These are phyloP conservation scores for Zymoseptoria ardabiliae DNA, from an alignment of 2,329 filamentous ascomycete species.

Conservation along the genomic window DNA sequence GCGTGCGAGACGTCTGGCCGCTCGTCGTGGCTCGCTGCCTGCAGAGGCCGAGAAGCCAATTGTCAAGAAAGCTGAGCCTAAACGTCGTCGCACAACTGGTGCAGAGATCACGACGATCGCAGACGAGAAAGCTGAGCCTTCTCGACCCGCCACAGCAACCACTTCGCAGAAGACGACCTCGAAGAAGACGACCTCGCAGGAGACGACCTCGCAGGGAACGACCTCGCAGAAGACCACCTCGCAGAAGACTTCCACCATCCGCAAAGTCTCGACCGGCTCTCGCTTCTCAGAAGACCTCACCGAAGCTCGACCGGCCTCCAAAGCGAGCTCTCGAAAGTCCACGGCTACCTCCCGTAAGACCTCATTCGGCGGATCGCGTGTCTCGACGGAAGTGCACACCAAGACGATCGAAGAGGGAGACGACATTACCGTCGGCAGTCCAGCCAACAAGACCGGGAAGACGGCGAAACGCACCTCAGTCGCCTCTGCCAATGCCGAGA, in stretches of 20 bases:
- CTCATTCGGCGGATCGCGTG: slow-evolving; percentile 8
- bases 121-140: slow-evolving; percentile 3
- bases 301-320: slow-evolving; percentile 9
- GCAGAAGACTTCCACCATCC: background rate
- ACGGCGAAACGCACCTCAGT: background rate
- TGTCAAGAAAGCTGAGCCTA: background rate
- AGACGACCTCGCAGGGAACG: background rate
- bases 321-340: slow-evolving; percentile 9
- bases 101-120: background rate
- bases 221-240: background rate
- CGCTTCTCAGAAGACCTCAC: slow-evolving; percentile 14
- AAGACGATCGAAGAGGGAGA: slow-evolving; percentile 2
- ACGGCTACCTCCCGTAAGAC: slow-evolving; percentile 12
- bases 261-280: slow-evolving; percentile 8
- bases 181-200: background rate
- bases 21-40: slow-evolving; percentile 1
- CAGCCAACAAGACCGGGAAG: slow-evolving; percentile 1
- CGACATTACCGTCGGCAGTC: slow-evolving; percentile 2
- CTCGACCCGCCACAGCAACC: background rate
- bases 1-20: slow-evolving; percentile 24
- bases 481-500: background rate
- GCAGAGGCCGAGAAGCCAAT: background rate
- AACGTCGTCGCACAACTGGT: background rate
- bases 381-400: slow-evolving; percentile 4
- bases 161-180: background rate